Evolutionary conservation across 2,329 filamentous ascomycete genomes (phyloP), one percentile per base, ranked within the genome.

Genomic region (Fusarium transvaalense): DNA sequence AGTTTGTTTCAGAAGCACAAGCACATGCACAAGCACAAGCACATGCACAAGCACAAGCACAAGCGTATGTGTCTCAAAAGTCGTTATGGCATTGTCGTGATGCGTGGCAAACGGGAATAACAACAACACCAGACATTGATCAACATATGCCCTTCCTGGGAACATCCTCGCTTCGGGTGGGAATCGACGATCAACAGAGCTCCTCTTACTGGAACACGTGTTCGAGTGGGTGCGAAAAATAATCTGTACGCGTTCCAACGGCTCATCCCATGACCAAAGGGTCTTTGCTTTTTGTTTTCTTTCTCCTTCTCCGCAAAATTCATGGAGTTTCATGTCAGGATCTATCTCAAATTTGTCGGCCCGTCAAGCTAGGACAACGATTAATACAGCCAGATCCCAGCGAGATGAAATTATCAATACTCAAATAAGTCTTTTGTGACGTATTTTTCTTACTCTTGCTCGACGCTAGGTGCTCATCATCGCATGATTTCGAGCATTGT

Each of bases 121-220:
- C 32, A 58, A 21, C 32, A 64, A 64, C 60, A 59, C 53, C 51
- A 56, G 25, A 38, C 17, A 27, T 21, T 53, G 27, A 56, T 52
- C 60, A 48, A 51, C 42, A 45, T 34, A 59, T 61, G 15, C 54
- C 50, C 43, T 31, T 67, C 52, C 66, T 52, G 32, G 67, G 67
- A 60, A 67, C 42, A 69, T 67, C 71, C 69, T 56, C 66, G 60
- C 60, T 54, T 45, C 52, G 39, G 38, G 50, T 43, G 50, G 56
- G 48, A 53, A 70, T 39, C 47, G 41, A 43, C 32, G n/a, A 50
- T 61, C 39, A 62, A 38, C 29, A 61, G 57, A 64, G 56, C 39
- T 41, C 31, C 55, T 60, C 31, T 50, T 19, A 43, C 54, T 37
- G 29, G 56, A 63, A 74, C 69, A 74, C 71, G 68, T 74, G 71